A percentile compares a stretch with the other conserved stretches of the same genome.
phyloP scores from a whole-genome alignment of 768 basidiomycete genomes.

The Fibroporia radiculosa region DNA sequence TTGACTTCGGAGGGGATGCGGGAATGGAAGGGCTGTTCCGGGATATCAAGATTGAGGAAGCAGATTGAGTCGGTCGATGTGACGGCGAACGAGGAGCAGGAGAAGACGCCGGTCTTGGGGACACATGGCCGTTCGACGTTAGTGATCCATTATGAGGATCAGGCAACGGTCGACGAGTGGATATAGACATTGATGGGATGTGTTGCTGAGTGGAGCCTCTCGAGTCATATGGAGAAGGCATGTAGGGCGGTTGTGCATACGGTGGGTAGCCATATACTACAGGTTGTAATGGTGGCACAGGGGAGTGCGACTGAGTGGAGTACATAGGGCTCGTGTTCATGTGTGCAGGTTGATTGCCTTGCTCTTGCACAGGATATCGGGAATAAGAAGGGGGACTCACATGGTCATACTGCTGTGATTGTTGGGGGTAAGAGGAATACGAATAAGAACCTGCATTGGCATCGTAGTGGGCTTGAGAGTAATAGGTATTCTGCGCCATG shows the following conservation, averaged over 20 bases:
- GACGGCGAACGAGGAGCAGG: conserved; percentile 6
- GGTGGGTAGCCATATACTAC: conserved; percentile 7
- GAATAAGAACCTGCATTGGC: not conserved
- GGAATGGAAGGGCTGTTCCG: not conserved
- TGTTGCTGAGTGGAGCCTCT: not conserved
- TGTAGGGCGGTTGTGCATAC: conserved; percentile 2
- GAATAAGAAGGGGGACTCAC: not conserved
- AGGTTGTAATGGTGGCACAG: conserved; percentile 4
- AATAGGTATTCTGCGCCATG: conserved; percentile 1
- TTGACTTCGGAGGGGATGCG: conserved; percentile 5
- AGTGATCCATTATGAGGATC: conserved; percentile 12
- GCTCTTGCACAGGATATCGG: not conserved
- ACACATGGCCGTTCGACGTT: conserved; percentile 6
- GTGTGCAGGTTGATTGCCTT: not conserved
- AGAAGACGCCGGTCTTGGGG: conserved; percentile 11
- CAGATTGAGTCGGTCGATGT: conserved; percentile 11
- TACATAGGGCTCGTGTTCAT: not conserved
- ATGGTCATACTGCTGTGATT: not conserved
- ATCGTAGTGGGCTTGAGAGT: not conserved
- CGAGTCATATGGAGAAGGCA: conserved; percentile 2
- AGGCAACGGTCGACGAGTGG: conserved; percentile 15
- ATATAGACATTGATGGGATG: not conserved
- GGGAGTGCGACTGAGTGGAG: not conserved
- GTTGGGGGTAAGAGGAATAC: not conserved
- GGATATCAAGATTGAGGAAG: conserved; percentile 5